Evolutionary conservation across 2,329 filamentous ascomycete genomes (phyloP), one percentile per base, ranked within the genome.

Genomic region (Fusarium pseudonygamai): DNA sequence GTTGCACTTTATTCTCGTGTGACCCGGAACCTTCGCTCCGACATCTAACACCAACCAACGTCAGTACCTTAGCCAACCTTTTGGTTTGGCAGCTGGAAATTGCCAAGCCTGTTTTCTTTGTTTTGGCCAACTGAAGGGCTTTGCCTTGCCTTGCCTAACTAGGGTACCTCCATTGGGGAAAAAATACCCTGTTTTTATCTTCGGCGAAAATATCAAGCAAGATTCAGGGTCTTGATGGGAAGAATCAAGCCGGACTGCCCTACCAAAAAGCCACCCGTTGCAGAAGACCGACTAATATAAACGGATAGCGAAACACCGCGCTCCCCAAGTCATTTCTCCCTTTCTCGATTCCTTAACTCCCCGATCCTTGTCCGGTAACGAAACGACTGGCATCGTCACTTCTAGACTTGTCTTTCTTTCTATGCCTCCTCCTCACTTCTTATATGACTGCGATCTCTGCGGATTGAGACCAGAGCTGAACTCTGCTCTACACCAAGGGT

Each of bases 21-120:
- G 47, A 58, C 30, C 61, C 67, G 58, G 71, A 73, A 60, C 49
- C 58, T 73, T 74, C 55, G 56, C 67, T 74, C 71, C 71, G 67
- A 30, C 52, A 32, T 45, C 37, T n/a, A 60, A 39, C 32, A 40
- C 32, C 16, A 46, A 36, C 50, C 50, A 67, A 46, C 52, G 52
- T 22, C 45, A 53, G 36, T n/a, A n/a, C n/a, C n/a, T n/a, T n/a
- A 36, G 49, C 46, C 49, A 53, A 43, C 34, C 24, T 67, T 60
- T 60, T 55, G 13, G 43, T 43, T 39, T 49, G 40, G 37, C 46
- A 60, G 40, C 34, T 58, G 26, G 24, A 49, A 28, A 30, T 37
- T 46, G 40, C 60, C 47, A 70, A 66, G 56, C 42, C 57, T 66
- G 55, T 47, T 50, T 42, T 47, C 39, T 45, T 55, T 49, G 30